Evolutionary conservation across 805 yeast species (phyloP).

Genomic region (Schizosaccharomyces lindneri): DNA sequence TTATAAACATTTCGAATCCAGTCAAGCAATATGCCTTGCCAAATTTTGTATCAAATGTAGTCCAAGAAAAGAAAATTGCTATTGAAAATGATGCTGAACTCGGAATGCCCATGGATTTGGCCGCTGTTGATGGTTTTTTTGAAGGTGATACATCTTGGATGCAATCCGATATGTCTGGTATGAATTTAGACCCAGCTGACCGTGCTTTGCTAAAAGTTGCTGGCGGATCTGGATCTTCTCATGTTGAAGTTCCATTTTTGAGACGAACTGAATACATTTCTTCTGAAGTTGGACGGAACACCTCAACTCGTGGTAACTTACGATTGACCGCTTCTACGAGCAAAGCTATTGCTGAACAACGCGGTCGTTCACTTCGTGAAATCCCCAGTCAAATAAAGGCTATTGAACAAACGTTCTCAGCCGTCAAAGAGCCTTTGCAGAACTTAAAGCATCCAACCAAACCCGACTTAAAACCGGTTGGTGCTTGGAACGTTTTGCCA

Average conservation of each 20-base stretch:
- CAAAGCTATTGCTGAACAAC: conserved; percentile 10
- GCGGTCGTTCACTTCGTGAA: conserved; percentile 16
- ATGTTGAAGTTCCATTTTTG: conserved; percentile 29
- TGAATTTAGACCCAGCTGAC: conserved; percentile 40
- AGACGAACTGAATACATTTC: conserved; percentile 87
- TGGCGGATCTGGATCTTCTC: neutral
- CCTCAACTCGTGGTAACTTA: conserved; percentile 7
- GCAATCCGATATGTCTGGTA: conserved; percentile 10
- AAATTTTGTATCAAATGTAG: conserved; percentile 41
- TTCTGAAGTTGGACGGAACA: conserved; percentile 22
- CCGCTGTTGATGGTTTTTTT: conserved; percentile 39
- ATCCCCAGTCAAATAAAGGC: conserved; percentile 38
- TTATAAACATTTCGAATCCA: conserved; percentile 29
- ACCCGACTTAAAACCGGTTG: conserved; percentile 45
- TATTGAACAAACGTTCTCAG: conserved; percentile 59
- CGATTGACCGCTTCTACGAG: conserved; percentile 8
- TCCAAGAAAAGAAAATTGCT: conserved; percentile 46
- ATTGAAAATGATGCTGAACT: conserved; percentile 25
- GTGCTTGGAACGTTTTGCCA: conserved; percentile 61
- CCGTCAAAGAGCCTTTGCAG: conserved; percentile 22
- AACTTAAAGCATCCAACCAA: conserved; percentile 54
- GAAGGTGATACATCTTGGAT: conserved; percentile 29
- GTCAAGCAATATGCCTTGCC: conserved; percentile 26
- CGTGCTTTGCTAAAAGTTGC: neutral
- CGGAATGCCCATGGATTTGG: conserved; percentile 58